Evolutionary conservation across 768 basidiomycete genomes (phyloP), one percentile per base, ranked within the genome.

Genomic region (Suillus alpinus): DNA sequence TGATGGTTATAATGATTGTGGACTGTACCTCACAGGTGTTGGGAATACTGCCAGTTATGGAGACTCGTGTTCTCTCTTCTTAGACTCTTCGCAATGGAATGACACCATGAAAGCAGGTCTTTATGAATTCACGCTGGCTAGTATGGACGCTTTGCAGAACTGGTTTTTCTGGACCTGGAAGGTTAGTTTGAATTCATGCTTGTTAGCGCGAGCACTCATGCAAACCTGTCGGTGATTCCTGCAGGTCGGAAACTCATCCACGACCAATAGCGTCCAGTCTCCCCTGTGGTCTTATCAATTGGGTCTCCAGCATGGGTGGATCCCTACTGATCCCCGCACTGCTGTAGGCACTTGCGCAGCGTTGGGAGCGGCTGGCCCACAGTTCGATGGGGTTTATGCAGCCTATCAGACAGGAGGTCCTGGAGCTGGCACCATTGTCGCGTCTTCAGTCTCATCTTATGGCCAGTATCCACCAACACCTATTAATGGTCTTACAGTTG

Each of bases 151-250:
- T 2, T 75, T 87, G 62, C 79, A 82, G 64, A 80, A 88, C 68
- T 88, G 79, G 78, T 90, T 86, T 75, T 91, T 82, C 79, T 91
- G 89, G 89, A 89, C 87, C 8, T 90, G 89, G 90, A 89, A 88
- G 81, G 81, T 81, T 47, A n/a, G 62, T 63, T 14, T 23, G 13
- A 23, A 9, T 39, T 67, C 63, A 20, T 31, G 31, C 46, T 62
- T 18, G 16, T 43, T 40, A 43, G 29, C 34, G 5, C 39, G 14
- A 9, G n/a, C 41, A 37, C 20, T 40, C 2, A 16, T 16, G 34
- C 6, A 9, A 31, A 29, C 39, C 29, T 6, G 50, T 60, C 29
- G 18, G 62, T 66, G 39, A 62, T 8, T 13, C 29, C 14, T 31
- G 14, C 64, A 80, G 78, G 83, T 91, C 56, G 88, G 86, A 57